A percentile compares a stretch with the other conserved stretches of the same genome.
Conservation (phyloP, 768 basidiomycete species). For the Sporobolomyces pararoseus region DNA sequence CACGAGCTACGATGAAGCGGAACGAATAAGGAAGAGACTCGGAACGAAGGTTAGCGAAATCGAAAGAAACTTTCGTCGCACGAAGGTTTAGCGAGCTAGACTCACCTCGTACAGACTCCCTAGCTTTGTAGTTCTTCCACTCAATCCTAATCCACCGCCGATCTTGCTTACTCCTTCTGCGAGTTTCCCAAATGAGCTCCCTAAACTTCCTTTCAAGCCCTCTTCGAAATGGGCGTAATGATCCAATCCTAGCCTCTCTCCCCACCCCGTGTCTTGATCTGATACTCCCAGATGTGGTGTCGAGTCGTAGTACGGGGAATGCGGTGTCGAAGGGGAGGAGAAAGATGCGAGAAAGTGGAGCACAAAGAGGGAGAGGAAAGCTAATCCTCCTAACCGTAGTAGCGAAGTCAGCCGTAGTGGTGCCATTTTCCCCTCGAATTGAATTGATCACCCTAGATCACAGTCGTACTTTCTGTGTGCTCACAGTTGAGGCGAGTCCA, state of each 20-base stretch:
- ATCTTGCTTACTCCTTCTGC: constrained; percentile 29
- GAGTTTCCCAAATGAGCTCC: constrained; percentile 14
- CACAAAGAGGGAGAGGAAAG: constrained; percentile 11
- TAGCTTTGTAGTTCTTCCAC: constrained; percentile 16
- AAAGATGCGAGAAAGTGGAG: constrained; percentile 36
- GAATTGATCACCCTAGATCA: too few relatives aligned
- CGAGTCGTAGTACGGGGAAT: constrained; percentile 21
- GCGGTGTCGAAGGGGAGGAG: not conserved
- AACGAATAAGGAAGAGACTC: not conserved
- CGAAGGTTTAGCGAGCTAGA: not conserved
- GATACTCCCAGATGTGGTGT: not conserved
- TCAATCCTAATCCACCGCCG: constrained; percentile 21
- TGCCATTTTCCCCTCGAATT: not conserved
- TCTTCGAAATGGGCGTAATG: constrained; percentile 40
- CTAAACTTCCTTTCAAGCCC: constrained; percentile 27
- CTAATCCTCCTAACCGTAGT: constrained; percentile 8
- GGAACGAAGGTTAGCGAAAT: too few relatives aligned
- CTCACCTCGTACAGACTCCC: constrained; percentile 40
- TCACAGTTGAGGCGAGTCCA: not conserved
- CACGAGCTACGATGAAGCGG: constrained; percentile 22
- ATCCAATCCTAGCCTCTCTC: constrained; percentile 34
- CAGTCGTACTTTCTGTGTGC: too few relatives aligned
- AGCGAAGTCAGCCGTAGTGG: constrained; percentile 22
- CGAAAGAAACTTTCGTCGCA: not conserved
- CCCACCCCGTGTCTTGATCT: constrained; percentile 26